phyloP scores from a whole-genome alignment of 257 asterid species.

The Gardenia jasminoides region DNA sequence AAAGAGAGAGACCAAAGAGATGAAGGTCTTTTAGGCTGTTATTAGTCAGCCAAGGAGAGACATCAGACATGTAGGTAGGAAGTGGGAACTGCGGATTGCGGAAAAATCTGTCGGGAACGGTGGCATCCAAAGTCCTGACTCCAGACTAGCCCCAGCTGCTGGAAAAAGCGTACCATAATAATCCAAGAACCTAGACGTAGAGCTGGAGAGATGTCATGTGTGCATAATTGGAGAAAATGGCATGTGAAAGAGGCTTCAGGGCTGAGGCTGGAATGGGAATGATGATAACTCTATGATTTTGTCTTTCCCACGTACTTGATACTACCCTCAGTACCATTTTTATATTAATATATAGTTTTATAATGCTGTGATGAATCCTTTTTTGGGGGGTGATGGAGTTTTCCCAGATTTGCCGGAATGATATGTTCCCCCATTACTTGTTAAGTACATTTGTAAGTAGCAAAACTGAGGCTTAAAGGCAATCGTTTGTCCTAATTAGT shows the following conservation, averaged over 20 bases:
- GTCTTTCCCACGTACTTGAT: conserved; percentile 21
- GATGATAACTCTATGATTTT: conserved; percentile 31
- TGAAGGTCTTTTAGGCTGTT: too few species aligned
- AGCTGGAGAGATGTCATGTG: conserved; percentile 33
- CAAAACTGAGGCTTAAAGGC: too few species aligned
- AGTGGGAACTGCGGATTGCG: neutral
- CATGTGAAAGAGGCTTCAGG: conserved; percentile 37
- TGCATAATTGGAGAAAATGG: conserved; percentile 34
- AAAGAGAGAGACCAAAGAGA: too few species aligned
- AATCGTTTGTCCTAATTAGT: too few species aligned
- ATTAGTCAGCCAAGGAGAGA: too few species aligned
- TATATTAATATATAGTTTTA: neutral
- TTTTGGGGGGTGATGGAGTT: neutral
- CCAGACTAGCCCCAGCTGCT: neutral
- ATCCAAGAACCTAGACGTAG: conserved; percentile 26
- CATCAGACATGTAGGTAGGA: too few species aligned
- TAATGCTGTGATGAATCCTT: neutral
- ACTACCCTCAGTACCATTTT: too few species aligned
- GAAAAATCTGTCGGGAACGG: neutral
- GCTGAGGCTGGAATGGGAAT: conserved; percentile 22
- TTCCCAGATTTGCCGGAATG: too few species aligned
- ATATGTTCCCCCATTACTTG: too few species aligned
- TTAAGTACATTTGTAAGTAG: too few species aligned
- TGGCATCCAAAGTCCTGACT: conserved; percentile 1
- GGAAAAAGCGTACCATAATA: conserved; percentile 33